These are phyloP conservation scores for Penicillium psychrofluorescens DNA, from an alignment of 495 filamentous ascomycete genomes.

Conservation along the genomic window DNA sequence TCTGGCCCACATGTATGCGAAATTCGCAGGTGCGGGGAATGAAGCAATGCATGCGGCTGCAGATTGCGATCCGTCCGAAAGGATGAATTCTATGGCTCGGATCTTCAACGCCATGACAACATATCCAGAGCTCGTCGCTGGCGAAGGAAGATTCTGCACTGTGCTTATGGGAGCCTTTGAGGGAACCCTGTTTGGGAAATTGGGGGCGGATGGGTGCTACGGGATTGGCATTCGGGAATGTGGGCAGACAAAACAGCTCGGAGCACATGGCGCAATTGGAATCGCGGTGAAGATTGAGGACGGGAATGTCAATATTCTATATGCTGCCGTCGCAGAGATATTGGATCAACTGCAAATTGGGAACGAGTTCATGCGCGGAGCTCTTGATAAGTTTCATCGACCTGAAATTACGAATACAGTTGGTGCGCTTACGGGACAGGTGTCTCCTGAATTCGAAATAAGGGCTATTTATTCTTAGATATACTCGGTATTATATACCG, in stretches of 20 bases:
- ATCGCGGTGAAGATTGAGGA: conserved; percentile 38
- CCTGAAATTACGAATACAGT: conserved; percentile 25
- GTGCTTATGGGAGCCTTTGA: conserved; percentile 22
- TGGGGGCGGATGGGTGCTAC: conserved; percentile 34
- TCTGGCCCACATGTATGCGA: conserved; percentile 20
- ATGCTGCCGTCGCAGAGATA: conserved; percentile 29
- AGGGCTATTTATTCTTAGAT: too few species aligned
- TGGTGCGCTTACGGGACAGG: conserved; percentile 23
- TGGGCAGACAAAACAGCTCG: conserved; percentile 19
- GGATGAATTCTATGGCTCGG: conserved; percentile 7
- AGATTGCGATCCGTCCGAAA: background rate
- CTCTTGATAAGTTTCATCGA: conserved; percentile 17
- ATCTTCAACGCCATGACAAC: conserved; percentile 28
- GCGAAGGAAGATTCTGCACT: conserved; percentile 32
- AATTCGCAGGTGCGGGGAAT: conserved; percentile 14
- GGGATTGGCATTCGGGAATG: conserved; percentile 24
- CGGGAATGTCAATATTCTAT: conserved; percentile 25
- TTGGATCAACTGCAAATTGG: conserved; percentile 28
- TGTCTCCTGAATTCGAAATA: conserved; percentile 13
- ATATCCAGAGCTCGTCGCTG: conserved; percentile 27
- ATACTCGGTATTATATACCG: too few species aligned
- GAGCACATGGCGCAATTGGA: conserved; percentile 22
- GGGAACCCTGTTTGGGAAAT: conserved; percentile 25
- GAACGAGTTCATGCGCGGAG: conserved; percentile 7
- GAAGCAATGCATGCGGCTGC: background rate